Evolutionary conservation across 257 asterid species (phyloP), one percentile per base, ranked within the genome.

Genomic region (Solanum peruvianum): DNA sequence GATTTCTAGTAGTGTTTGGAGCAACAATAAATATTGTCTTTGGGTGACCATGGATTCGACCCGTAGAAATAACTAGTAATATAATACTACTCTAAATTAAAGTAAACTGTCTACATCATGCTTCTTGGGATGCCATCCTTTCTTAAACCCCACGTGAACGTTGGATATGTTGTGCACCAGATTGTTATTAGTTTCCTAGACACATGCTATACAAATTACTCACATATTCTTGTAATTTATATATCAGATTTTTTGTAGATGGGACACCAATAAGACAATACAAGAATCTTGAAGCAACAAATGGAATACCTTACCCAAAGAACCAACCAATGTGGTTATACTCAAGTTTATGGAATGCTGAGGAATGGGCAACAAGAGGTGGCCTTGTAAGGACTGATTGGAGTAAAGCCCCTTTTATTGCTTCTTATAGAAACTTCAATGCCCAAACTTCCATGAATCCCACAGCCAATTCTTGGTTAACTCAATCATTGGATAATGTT

Each of bases 341-440:
- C 83, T 88, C 93, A 42, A 93, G 96, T 88, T 84, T 93, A 41
- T 93, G 96, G 96, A 75, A 88, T 44, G 96, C 93, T 37, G 94
- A 93, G 4, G 94, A 92, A 9, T 93, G 96, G 96, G 96, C 96
- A 6, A 93, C 95, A 44, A 89, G 96, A 88, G 96, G 96, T 4
- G 96, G 96, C 8, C 95, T 91, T 4, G 92, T 93, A 11, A 92
- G 91, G 87, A 93, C 95, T 11, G 94, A 93, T 86, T 93, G 96
- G 96, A 62, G 87, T 5, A 86, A 91, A 77, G 95, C 96, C 33
- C 96, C 96, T 15, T 93, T 93, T 89, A 87, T 89, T 21, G 96
- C 96, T 47, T 90, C 94, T n/a, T 93, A 84, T 88, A 84, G 83
- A 10, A 90, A 89, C 88, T 93, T 90, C 90, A 92, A 89, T 29